Evolutionary conservation across 352 stramenopile genomes (phyloP), one percentile per base, ranked within the genome.

Genomic region (Phytophthora idaei): DNA sequence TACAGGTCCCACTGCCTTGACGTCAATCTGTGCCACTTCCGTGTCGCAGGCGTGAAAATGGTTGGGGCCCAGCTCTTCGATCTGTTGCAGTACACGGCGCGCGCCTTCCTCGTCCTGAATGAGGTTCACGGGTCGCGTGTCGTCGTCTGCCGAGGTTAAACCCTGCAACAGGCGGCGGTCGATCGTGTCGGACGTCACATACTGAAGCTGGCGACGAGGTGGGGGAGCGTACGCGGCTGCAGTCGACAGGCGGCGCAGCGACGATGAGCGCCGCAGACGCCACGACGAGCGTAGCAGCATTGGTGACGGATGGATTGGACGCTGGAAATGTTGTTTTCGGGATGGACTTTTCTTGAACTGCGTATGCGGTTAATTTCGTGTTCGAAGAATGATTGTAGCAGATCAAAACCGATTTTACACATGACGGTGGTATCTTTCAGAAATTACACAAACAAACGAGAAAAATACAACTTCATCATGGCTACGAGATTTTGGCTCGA

Each of bases 1-100:
- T 14, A 99, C 92, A 17, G 97, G 97, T 4, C 96, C 92, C 17
- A 98, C 86, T 15, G 82, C 80, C 52, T 97, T 97, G 44, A 99
- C 57, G 78, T 99, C 96, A 71, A 99, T 99, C 54, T 99, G 88
- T 51, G 90, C 97, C 17, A 99, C 97, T 77, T 99, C 98, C 5
- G 97, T 99, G 82, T 99, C 97, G 60, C 95, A 99, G 3, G 97
- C 98, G 74, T 98, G 95, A 61, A 98, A 94, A 36, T 93, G 81
- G 8, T 77, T 47, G 2, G 88, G 83, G 0, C 85, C 85, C 4
- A 93, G 77, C 67, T 69, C 59, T n/a, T 72, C 34, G 58, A 95
- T 86, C 56, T 77, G 82, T 17, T 77, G 56, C 50, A 95, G 72
- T 46, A 93, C 80, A 31, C 85, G 82, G 55, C 76, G 69, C 1